Evolutionary conservation across 768 basidiomycete species (phyloP).

Genomic region (Pulveroboletus sp.): DNA sequence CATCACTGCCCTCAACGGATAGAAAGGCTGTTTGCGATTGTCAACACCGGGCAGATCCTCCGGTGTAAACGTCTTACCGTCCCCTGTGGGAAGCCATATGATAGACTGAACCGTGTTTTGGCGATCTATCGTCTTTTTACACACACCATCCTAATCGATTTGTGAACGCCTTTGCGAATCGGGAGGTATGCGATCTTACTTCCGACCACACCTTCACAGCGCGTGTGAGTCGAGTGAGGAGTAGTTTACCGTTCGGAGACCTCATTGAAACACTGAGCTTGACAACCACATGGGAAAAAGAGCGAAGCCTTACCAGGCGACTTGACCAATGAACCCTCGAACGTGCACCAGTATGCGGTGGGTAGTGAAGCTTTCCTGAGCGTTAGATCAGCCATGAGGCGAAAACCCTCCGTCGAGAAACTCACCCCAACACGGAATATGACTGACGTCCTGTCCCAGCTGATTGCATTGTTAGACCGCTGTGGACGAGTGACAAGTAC

Average conservation of each 20-base stretch:
- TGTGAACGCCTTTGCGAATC: constrained; percentile 4
- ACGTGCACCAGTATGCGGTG: constrained; percentile 49
- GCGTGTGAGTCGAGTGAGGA: constrained; percentile 46
- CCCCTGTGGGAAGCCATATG: constrained; percentile 46
- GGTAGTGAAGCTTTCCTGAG: constrained; percentile 39
- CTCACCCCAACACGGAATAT: constrained; percentile 47
- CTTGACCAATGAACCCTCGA: constrained; percentile 50
- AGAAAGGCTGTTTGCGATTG: constrained; percentile 39
- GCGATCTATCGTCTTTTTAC: constrained; percentile 47
- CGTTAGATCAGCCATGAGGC: constrained; percentile 12
- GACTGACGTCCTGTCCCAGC: constrained; percentile 49
- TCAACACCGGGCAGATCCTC: constrained; percentile 10
- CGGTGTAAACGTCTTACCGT: constrained; percentile 31
- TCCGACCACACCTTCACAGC: constrained; percentile 51
- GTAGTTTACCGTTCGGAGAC: constrained; percentile 43
- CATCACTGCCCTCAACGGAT: constrained; percentile 46
- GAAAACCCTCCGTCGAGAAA: constrained; percentile 7
- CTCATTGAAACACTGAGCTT: constrained; percentile 23
- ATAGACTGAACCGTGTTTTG: constrained; percentile 44
- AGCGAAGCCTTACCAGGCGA: constrained; percentile 39
- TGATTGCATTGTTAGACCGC: constrained; percentile 16
- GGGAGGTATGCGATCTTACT: constrained; percentile 25
- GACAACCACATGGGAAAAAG: not conserved
- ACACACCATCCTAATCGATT: constrained; percentile 42
- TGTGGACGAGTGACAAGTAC: not conserved